Evolutionary conservation across 352 stramenopile species (phyloP).

Genomic region (Globisporangium nunn): DNA sequence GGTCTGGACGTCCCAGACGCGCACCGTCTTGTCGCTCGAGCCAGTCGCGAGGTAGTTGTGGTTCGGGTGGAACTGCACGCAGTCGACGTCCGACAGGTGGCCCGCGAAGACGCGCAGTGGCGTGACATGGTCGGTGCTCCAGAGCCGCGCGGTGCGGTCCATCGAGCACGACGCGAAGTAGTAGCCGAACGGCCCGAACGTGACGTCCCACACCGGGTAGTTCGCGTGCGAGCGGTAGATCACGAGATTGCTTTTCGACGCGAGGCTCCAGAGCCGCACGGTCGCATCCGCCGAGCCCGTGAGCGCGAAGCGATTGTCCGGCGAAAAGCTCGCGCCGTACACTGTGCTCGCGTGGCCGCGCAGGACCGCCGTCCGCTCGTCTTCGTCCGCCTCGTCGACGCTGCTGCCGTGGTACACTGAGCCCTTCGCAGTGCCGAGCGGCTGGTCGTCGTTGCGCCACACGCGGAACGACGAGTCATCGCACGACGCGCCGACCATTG

Average conservation of each 20-base stretch:
- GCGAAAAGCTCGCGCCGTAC: constrained; percentile 80
- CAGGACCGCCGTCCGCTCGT: constrained; percentile 63
- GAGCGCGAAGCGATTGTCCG: constrained; percentile 80
- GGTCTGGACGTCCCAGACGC: constrained; percentile 92
- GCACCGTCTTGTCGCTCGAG: constrained; percentile 91
- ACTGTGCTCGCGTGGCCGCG: constrained; percentile 77
- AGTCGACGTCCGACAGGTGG: constrained; percentile 90
- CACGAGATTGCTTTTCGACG: constrained; percentile 65
- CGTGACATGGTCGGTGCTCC: constrained; percentile 88
- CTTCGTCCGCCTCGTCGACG: constrained; percentile 43
- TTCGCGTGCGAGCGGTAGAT: constrained; percentile 68
- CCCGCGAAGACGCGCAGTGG: constrained; percentile 92
- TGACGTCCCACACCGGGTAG: constrained; percentile 90
- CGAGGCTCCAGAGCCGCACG: constrained; percentile 82
- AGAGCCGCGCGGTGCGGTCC: constrained; percentile 91
- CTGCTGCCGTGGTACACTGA: constrained; percentile 48
- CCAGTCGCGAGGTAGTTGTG: constrained; percentile 93
- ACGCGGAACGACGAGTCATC: constrained; percentile 74
- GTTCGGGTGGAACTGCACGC: constrained; percentile 93
- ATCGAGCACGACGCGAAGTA: constrained; percentile 94
- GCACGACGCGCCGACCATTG: constrained; percentile 64
- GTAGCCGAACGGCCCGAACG: constrained; percentile 87
- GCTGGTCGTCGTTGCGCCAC: constrained; percentile 77
- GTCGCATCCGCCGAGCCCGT: constrained; percentile 76
- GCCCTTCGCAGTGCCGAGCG: constrained; percentile 56